These are phyloP conservation scores for Smallanthus sonchifolius DNA, from an alignment of 129 eudicot genomes.

Conservation along the genomic window DNA sequence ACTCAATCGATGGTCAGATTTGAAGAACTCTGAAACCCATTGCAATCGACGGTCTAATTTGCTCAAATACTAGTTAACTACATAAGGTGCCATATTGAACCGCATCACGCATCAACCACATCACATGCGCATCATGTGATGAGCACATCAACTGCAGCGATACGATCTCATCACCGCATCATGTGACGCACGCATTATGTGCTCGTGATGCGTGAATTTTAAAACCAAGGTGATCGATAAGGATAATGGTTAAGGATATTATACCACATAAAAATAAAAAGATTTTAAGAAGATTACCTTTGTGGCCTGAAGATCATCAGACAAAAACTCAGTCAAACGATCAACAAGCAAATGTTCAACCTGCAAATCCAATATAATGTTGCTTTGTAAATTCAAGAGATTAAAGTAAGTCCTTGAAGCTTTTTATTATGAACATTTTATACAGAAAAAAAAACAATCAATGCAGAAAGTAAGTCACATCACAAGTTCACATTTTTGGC, in stretches of 20 bases:
- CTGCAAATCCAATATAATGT: slow-evolving; percentile 37
- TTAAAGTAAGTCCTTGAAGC: background rate
- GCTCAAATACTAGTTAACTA: too few relatives aligned
- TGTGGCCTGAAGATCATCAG: slow-evolving; percentile 80
- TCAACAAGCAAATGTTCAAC: slow-evolving; percentile 93
- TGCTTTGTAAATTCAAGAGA: slow-evolving; percentile 11
- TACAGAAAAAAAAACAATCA: background rate
- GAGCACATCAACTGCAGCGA: too few relatives aligned
- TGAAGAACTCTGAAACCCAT: too few relatives aligned
- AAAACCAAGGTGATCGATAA: background rate
- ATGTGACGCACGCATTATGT: too few relatives aligned
- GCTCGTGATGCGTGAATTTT: too few relatives aligned
- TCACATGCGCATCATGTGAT: too few relatives aligned
- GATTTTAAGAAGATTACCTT: slow-evolving; percentile 48
- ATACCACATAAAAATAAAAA: background rate
- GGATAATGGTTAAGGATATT: background rate
- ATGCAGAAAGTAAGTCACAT: background rate
- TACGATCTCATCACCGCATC: too few relatives aligned
- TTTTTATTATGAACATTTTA: background rate
- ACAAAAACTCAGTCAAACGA: slow-evolving; percentile 71
- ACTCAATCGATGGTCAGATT: too few relatives aligned
- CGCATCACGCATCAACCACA: too few relatives aligned
- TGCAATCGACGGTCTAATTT: too few relatives aligned
- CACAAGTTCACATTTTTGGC: too few relatives aligned
- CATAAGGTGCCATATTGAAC: too few relatives aligned